Evolutionary conservation across 129 eudicot species (phyloP), one percentile per base, ranked within the genome.

Genomic region (Chrysanthemum seticuspe): DNA sequence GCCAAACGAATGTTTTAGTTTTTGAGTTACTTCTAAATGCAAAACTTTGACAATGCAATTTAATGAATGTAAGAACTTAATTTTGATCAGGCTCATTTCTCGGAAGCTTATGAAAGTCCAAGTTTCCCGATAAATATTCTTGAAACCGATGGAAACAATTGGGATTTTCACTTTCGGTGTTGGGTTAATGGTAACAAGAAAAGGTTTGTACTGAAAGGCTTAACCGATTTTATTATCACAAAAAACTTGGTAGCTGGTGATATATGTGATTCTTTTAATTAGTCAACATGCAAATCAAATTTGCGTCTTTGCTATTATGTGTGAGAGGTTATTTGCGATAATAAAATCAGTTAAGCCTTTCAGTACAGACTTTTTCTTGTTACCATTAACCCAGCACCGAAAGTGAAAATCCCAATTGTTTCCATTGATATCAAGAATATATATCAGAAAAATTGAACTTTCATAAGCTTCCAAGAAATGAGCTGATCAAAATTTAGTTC

Each of bases 311-410:
- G 25, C 25, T 23, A 23, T 0, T 23, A 23, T 1, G 25, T 23
- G 25, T 23, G 25, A 52, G 1, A 80, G 66, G 44, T 80, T 74
- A 71, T 72, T 71, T 18, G 78, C 53, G 27, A 68, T 56, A 74
- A 85, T 80, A 71, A 73, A 79, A 31, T 73, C 77, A 68, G 79
- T 83, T 75, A 83, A 70, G 63, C 90, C 90, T 77, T 88, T 88
- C 23, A 88, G 65, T 45, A 83, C 79, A 78, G 78, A 79, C 62
- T 67, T 78, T 74, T 77, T 73, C 67, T 79, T 74, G 18, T 59
- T 27, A 12, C 21, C 36, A 7, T 58, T 14, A 59, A 64, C 72
- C 88, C 90, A 83, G 65, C 72, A 78, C 9, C 85, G 78, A 77
- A 21, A 21, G 21, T 21, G 21, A 21, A 21, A 21, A 47, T 66